phyloP scores from a whole-genome alignment of 768 basidiomycete species.

The Coprinopsis sp. region DNA sequence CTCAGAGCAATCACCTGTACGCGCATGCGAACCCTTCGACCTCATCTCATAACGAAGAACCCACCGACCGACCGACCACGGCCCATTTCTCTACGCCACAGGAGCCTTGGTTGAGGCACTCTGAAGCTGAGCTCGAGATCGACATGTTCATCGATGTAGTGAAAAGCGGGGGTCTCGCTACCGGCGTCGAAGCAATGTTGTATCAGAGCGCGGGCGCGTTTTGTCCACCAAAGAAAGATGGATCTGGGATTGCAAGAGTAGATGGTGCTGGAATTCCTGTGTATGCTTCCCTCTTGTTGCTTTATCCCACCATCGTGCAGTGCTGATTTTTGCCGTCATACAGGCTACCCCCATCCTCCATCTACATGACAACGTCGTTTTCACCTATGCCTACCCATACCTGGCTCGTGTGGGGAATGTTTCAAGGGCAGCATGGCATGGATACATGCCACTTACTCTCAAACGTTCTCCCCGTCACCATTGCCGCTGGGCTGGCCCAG shows the following conservation, averaged over 20 bases:
- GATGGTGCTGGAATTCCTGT: neutral
- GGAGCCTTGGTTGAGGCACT: too few species aligned
- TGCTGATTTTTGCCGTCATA: neutral
- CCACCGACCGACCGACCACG: too few species aligned
- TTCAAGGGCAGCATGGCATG: conserved; percentile 29
- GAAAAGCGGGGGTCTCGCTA: too few species aligned
- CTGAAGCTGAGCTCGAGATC: too few species aligned
- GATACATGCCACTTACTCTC: conserved; percentile 29
- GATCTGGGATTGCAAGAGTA: conserved; percentile 2
- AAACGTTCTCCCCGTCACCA: conserved; percentile 24
- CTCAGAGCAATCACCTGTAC: too few species aligned
- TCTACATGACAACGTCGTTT: neutral
- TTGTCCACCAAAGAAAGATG: conserved; percentile 1
- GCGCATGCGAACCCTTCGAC: too few species aligned
- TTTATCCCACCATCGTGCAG: neutral
- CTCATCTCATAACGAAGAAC: too few species aligned
- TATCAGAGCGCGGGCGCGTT: neutral
- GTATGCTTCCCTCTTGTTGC: neutral
- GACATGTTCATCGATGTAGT: too few species aligned
- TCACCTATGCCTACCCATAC: conserved; percentile 15
- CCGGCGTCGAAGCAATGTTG: neutral
- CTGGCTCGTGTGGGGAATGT: conserved; percentile 24
- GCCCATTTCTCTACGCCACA: too few species aligned
- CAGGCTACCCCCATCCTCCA: neutral
- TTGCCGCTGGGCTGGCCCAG: conserved; percentile 21